phyloP scores from a whole-genome alignment of 495 filamentous ascomycete species.

The Cercophora sp. region DNA sequence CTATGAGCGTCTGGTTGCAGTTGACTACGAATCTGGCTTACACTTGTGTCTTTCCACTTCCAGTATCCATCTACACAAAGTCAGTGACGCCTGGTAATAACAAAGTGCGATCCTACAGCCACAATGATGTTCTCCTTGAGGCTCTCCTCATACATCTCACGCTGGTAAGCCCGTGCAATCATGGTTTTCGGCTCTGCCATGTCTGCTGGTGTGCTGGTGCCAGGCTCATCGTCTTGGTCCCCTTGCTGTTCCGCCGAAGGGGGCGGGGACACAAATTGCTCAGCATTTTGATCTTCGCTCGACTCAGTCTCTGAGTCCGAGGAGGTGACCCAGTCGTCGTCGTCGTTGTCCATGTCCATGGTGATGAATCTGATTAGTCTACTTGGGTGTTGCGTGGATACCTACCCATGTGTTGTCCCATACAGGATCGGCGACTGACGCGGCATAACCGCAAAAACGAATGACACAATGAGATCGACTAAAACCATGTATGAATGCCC shows the following conservation, averaged over 20 bases:
- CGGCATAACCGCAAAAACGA: too few relatives aligned
- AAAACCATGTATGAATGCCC: too few relatives aligned
- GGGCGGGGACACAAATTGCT: background rate
- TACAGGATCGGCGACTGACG: too few relatives aligned
- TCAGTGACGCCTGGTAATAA: background rate
- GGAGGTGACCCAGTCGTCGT: background rate
- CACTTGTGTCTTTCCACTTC: conserved; percentile 90
- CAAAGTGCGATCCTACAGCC: conserved; percentile 52
- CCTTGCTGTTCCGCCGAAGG: background rate
- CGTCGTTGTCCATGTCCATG: background rate
- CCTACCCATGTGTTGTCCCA: too few relatives aligned
- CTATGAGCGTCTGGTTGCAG: too few relatives aligned
- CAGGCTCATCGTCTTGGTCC: too few relatives aligned
- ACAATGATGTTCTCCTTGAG: conserved; percentile 79
- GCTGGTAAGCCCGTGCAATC: conserved; percentile 69
- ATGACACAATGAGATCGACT: too few relatives aligned
- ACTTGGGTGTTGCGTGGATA: too few relatives aligned
- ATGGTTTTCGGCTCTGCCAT: conserved; percentile 22
- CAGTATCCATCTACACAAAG: conserved; percentile 76
- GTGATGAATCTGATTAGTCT: too few relatives aligned
- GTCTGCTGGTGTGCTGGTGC: conserved; percentile 3
- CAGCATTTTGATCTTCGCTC: background rate
- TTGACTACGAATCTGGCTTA: too few relatives aligned
- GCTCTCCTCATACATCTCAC: conserved; percentile 87
- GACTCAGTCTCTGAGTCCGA: background rate